phyloP scores from a whole-genome alignment of 257 asterid species.

The Coffea canephora region DNA sequence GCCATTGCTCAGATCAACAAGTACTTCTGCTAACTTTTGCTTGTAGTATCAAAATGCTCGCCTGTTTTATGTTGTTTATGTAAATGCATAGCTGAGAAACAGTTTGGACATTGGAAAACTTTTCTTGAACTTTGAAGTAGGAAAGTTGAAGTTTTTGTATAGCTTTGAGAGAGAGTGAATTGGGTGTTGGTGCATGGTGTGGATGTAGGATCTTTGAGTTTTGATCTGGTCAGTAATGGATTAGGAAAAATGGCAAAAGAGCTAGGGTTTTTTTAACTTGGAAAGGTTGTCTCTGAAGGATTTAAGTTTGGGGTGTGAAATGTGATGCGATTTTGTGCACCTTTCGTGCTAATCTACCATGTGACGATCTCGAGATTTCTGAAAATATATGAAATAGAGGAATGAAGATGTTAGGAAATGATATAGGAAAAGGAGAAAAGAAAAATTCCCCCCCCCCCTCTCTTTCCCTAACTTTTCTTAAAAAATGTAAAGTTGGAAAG shows the following conservation, averaged over 20 bases:
- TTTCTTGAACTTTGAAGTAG: background rate
- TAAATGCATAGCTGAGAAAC: background rate
- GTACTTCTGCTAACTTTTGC: conserved; percentile 33
- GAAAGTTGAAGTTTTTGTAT: background rate
- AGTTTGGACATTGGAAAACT: background rate
- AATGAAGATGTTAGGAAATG: conserved; percentile 4
- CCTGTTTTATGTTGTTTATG: background rate
- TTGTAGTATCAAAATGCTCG: background rate
- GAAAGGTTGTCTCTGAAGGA: background rate
- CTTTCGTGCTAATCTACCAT: background rate
- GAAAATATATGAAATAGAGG: background rate
- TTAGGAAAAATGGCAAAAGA: background rate
- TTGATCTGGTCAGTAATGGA: background rate
- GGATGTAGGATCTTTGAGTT: background rate
- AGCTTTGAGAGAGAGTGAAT: background rate
- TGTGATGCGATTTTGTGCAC: background rate
- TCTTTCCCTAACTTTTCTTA: too few species aligned
- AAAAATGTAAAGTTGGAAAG: background rate
- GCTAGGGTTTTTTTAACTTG: background rate
- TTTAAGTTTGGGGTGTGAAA: conserved; percentile 8
- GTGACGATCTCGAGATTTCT: background rate
- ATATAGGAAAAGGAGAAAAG: background rate
- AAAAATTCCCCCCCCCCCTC: background rate
- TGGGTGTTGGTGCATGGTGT: background rate
- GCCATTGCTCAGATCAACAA: conserved; percentile 97